A percentile compares a stretch with the other conserved stretches of the same genome.
These are phyloP conservation scores for Plasmodium knowlesi DNA, from an alignment of 169 alveolate genomes.

Conservation along the genomic window DNA sequence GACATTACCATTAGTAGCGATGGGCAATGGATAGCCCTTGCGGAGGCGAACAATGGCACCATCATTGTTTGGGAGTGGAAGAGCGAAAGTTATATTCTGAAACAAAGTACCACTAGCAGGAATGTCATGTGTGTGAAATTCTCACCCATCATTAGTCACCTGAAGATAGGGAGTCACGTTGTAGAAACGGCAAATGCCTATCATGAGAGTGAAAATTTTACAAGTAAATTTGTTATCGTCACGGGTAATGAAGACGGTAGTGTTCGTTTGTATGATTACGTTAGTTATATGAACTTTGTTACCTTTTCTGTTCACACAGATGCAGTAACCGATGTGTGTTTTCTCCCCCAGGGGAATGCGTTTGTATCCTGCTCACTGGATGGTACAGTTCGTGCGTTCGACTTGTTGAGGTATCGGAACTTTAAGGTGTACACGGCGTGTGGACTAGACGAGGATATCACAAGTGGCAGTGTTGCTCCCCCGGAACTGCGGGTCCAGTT, in stretches of 20 bases:
- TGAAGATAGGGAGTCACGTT: slow-evolving; percentile 49
- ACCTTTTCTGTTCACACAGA: slow-evolving; percentile 97
- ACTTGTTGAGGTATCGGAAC: slow-evolving; percentile 92
- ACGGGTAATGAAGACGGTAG: slow-evolving; percentile 98
- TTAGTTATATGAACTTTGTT: slow-evolving; percentile 94
- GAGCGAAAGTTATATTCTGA: slow-evolving; percentile 96
- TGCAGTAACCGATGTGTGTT: slow-evolving; percentile 92
- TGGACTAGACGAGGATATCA: background rate
- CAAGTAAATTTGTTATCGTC: slow-evolving; percentile 89
- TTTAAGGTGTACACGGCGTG: slow-evolving; percentile 90
- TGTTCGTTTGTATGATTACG: slow-evolving; percentile 96
- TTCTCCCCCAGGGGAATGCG: slow-evolving; percentile 94
- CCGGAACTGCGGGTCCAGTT: slow-evolving; percentile 87
- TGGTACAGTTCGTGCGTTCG: slow-evolving; percentile 99
- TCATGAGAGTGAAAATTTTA: slow-evolving; percentile 67
- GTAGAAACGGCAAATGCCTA: slow-evolving; percentile 55
- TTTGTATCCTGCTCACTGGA: slow-evolving; percentile 96
- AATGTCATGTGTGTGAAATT: slow-evolving; percentile 80
- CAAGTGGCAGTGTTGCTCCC: background rate
- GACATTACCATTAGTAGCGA: slow-evolving; percentile 80
- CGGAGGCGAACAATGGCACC: slow-evolving; percentile 88
- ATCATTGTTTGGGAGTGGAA: slow-evolving; percentile 99
- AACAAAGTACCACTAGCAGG: slow-evolving; percentile 94
- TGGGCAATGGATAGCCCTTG: slow-evolving; percentile 94
- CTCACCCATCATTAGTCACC: slow-evolving; percentile 76